Percentiles rank a stretch among this genome's conserved stretches.
Conservation (phyloP, 192 early-diverging fungal species). For the Chytriomyces sp. region DNA sequence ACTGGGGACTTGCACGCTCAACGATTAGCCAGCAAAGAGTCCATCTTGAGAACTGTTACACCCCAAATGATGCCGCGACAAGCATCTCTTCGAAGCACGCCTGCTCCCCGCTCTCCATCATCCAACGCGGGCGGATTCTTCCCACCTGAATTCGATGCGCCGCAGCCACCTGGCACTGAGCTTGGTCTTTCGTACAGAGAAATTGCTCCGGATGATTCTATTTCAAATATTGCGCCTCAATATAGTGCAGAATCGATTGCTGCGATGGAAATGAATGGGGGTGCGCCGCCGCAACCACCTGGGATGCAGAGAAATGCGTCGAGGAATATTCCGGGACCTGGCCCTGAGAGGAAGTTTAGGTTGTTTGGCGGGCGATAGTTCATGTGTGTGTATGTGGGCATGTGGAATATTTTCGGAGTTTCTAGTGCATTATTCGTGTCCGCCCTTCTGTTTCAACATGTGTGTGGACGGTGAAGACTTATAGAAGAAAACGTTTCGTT, state of each 20-base stretch:
- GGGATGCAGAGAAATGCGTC: neutral
- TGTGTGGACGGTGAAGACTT: too few relatives aligned
- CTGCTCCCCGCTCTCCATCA: neutral
- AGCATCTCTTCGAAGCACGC: neutral
- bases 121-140: neutral
- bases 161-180: neutral
- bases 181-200: neutral
- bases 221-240: slow-evolving; percentile 36
- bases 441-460: too few relatives aligned
- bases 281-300: neutral
- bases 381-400: too few relatives aligned
- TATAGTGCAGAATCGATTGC: neutral
- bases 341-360: too few relatives aligned
- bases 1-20: slow-evolving; percentile 4
- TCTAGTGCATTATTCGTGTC: too few relatives aligned
- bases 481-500: too few relatives aligned
- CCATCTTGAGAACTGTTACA: slow-evolving; percentile 1
- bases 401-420: too few relatives aligned
- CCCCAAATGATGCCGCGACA: neutral
- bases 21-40: neutral
- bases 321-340: neutral
- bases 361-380: too few relatives aligned
- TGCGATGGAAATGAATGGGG: too few relatives aligned
- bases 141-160: neutral
- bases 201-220: slow-evolving; percentile 33